Percentiles rank a stretch among this genome's conserved stretches.
Conservation (phyloP, 176 grass and related monocot genomes). For the Microstegium vimineum region DNA sequence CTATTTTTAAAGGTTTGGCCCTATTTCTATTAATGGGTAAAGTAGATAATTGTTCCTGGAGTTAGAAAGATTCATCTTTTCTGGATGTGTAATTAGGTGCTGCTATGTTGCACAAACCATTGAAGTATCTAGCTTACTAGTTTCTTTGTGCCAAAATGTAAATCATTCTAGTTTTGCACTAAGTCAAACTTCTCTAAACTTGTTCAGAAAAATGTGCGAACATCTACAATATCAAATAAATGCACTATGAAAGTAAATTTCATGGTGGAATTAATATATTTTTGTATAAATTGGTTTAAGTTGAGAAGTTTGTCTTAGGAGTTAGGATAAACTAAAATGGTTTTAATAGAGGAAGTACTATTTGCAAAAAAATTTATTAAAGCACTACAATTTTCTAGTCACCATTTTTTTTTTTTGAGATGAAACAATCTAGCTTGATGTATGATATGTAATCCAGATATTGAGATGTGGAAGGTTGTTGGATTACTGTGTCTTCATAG, state of each 20-base stretch:
- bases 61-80: slow-evolving; percentile 7
- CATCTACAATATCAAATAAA: background rate
- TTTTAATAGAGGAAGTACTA: background rate
- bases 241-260: background rate
- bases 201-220: too few species aligned
- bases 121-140: background rate
- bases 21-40: slow-evolving; percentile 8
- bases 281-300: background rate
- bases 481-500: background rate
- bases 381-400: background rate
- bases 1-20: slow-evolving; percentile 83
- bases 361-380: background rate
- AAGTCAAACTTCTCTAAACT: background rate
- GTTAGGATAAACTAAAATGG: background rate
- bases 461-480: background rate
- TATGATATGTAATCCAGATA: background rate
- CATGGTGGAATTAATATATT: too few species aligned
- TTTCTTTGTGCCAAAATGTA: background rate
- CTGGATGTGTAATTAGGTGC: background rate
- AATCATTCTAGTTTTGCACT: background rate
- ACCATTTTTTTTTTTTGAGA: background rate
- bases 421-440: background rate
- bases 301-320: background rate
- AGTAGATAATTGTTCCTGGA: slow-evolving; percentile 4
- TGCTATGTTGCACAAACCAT: background rate